phyloP scores from a whole-genome alignment of 305 asterid genomes.

The Fraxinus sp. region DNA sequence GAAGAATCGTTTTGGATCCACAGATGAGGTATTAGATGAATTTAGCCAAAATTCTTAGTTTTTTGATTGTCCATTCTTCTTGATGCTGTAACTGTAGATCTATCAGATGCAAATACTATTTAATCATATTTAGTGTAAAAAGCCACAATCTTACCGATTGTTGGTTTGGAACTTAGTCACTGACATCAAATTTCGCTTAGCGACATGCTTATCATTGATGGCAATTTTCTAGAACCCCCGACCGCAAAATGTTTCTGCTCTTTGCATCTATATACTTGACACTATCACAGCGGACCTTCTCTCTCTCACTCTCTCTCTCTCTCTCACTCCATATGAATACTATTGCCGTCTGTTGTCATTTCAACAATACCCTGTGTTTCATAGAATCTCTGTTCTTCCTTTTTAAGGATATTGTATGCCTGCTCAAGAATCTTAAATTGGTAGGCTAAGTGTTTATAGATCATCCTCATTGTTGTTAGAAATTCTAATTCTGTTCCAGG shows the following conservation, averaged over 20 bases:
- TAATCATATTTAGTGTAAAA: neutral
- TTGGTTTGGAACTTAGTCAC: neutral
- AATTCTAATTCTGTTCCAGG: neutral
- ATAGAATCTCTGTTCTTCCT: neutral
- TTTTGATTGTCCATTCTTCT: conserved; percentile 1
- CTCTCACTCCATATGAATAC: neutral
- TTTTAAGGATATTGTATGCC: neutral
- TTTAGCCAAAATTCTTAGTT: conserved; percentile 6
- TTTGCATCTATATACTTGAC: neutral
- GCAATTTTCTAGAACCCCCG: neutral
- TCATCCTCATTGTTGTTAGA: neutral
- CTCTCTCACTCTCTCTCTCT: too few species aligned
- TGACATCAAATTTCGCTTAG: neutral
- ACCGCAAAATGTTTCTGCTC: neutral
- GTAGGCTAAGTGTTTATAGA: neutral
- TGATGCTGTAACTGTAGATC: neutral
- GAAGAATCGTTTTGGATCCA: conserved; percentile 94
- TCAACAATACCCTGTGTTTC: neutral
- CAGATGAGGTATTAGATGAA: conserved; percentile 75
- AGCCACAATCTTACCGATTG: neutral
- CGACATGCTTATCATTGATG: neutral
- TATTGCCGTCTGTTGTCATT: neutral
- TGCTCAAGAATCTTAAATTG: neutral
- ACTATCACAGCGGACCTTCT: neutral
- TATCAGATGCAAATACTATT: neutral